Percentiles rank a stretch among this genome's conserved stretches.
Evolutionary conservation across 805 yeast genomes (phyloP).

Genomic region (Candida chilensis): DNA sequence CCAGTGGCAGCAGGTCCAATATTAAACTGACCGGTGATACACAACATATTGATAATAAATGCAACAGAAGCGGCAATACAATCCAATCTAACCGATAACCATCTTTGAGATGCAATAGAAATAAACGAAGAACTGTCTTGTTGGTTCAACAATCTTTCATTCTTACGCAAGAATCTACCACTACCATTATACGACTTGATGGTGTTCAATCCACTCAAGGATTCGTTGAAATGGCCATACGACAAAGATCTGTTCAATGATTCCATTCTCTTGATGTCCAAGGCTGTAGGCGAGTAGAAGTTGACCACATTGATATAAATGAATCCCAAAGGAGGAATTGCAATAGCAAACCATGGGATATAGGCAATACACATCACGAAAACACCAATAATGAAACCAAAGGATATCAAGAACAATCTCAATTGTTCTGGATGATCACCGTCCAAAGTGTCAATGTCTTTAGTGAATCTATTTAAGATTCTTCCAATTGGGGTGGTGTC

Average conservation of each 20-base stretch:
- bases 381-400: conserved; percentile 9
- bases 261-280: conserved; percentile 33
- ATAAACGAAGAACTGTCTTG: conserved; percentile 44
- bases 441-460: conserved; percentile 14
- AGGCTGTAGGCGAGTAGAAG: conserved; percentile 27
- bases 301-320: conserved; percentile 23
- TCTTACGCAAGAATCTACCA: conserved; percentile 22
- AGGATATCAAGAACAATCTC: conserved; percentile 10
- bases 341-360: conserved; percentile 36
- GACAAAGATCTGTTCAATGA: conserved; percentile 31
- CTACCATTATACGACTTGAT: conserved; percentile 26
- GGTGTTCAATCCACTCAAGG: conserved; percentile 30
- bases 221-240: conserved; percentile 33
- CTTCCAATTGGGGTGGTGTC: conserved; percentile 17
- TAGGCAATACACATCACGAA: conserved; percentile 22
- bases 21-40: conserved; percentile 49
- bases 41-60: conserved; percentile 43
- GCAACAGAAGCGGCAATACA: conserved; percentile 39
- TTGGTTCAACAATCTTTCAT: conserved; percentile 27
- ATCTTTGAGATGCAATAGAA: conserved; percentile 49
- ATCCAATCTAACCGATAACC: conserved; percentile 51
- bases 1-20: conserved; percentile 56
- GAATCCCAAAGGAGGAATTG: conserved; percentile 27
- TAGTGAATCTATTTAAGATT: conserved; percentile 14
- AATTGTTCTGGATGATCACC: conserved; percentile 12